Evolutionary conservation across 2,329 filamentous ascomycete genomes (phyloP).

Genomic region (Nothophoma quercina): DNA sequence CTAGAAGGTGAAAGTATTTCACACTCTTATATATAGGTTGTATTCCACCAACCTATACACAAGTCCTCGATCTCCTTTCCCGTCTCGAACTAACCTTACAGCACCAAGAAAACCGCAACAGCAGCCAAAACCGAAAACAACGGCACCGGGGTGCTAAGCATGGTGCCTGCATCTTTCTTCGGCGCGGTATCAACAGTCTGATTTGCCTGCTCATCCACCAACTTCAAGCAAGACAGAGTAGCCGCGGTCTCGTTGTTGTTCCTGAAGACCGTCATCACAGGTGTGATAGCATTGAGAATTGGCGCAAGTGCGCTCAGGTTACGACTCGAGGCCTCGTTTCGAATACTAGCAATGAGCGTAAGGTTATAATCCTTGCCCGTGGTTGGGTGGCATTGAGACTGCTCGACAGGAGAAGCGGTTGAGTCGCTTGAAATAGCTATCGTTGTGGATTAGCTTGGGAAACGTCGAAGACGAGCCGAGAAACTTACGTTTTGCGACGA

Average conservation of each 20-base stretch:
- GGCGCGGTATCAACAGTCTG: not conserved
- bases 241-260: not conserved
- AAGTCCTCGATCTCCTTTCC: too few species aligned
- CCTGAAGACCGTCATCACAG: conserved; percentile 10
- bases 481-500: conserved; percentile 4
- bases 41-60: too few species aligned
- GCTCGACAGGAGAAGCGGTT: not conserved
- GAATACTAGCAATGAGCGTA: not conserved
- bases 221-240: conserved; percentile 1
- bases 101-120: not conserved
- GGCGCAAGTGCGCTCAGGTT: conserved; percentile 1
- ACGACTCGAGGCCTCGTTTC: not conserved
- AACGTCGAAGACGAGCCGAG: too few species aligned
- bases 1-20: too few species aligned
- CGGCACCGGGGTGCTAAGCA: not conserved
- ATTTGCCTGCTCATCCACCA: not conserved
- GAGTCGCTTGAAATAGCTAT: not conserved
- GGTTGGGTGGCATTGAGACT: conserved; percentile 4
- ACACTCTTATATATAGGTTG: too few species aligned
- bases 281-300: conserved; percentile 1
- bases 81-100: too few species aligned
- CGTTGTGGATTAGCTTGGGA: not conserved
- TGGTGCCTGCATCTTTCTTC: not conserved
- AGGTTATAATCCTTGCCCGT: conserved; percentile 11
- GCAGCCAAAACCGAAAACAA: not conserved